Evolutionary conservation across 257 asterid species (phyloP).

Genomic region (Eustoma russellianum): DNA sequence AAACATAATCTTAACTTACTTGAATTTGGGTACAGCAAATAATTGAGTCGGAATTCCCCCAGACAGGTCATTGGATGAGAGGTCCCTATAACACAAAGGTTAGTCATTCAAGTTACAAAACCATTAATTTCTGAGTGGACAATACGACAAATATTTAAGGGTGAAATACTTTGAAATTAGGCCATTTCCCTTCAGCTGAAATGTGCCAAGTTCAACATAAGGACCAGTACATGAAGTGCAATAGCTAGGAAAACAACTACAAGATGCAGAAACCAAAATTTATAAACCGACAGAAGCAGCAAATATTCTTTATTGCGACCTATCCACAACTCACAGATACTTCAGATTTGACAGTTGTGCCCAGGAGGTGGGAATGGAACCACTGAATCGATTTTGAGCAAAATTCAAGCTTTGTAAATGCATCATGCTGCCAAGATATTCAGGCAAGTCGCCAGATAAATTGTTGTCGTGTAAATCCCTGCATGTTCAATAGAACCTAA

Average conservation of each 20-base stretch:
- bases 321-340: conserved; percentile 38
- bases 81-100: conserved; percentile 44
- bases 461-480: conserved; percentile 72
- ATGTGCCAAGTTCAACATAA: too few species aligned
- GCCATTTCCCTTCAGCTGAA: too few species aligned
- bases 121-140: background rate
- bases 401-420: conserved; percentile 59
- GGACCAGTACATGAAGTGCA: too few species aligned
- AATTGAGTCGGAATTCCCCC: conserved; percentile 59
- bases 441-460: conserved; percentile 59
- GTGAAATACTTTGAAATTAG: too few species aligned
- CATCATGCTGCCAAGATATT: conserved; percentile 47
- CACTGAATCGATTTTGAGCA: conserved; percentile 54
- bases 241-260: background rate
- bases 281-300: background rate
- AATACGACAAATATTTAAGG: too few species aligned
- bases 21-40: conserved; percentile 52
- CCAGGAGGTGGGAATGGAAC: conserved; percentile 75
- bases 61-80: conserved; percentile 60
- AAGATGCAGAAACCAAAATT: background rate
- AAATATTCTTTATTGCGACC: background rate
- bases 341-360: conserved; percentile 56
- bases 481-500: conserved; percentile 12
- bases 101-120: background rate
- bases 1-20: conserved; percentile 37